phyloP scores from a whole-genome alignment of 2,329 filamentous ascomycete genomes.

The Hymenoscyphus fructigenus region DNA sequence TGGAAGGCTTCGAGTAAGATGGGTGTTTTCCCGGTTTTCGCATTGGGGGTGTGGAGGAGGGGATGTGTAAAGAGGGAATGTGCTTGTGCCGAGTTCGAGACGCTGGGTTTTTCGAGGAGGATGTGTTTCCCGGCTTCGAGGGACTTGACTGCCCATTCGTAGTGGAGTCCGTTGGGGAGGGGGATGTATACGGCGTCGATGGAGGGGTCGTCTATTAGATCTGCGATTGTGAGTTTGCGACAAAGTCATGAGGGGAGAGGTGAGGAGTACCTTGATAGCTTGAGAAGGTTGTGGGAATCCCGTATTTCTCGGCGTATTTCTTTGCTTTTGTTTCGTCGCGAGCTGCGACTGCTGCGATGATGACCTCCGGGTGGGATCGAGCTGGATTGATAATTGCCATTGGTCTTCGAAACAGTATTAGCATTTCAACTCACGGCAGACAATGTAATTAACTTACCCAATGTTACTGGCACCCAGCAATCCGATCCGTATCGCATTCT shows the following conservation, averaged over 20 bases:
- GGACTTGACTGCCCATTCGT: slow-evolving; percentile 49
- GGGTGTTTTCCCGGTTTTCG: slow-evolving; percentile 34
- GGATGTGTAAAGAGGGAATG: slow-evolving; percentile 44
- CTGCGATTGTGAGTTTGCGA: slow-evolving; percentile 17
- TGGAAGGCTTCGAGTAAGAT: slow-evolving; percentile 56
- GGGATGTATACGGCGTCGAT: slow-evolving; percentile 53
- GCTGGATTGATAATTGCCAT: slow-evolving; percentile 48
- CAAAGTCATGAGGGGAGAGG: not conserved
- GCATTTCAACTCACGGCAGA: not conserved
- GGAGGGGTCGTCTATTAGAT: slow-evolving; percentile 42
- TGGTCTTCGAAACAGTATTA: slow-evolving; percentile 33
- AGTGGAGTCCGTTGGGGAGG: slow-evolving; percentile 45
- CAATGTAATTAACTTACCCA: slow-evolving; percentile 28
- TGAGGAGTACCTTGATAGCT: slow-evolving; percentile 47
- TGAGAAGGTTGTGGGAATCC: slow-evolving; percentile 49
- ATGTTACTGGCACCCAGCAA: slow-evolving; percentile 40
- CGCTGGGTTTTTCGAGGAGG: slow-evolving; percentile 53
- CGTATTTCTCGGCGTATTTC: slow-evolving; percentile 50
- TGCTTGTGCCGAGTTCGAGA: slow-evolving; percentile 48
- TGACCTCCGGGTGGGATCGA: slow-evolving; percentile 52
- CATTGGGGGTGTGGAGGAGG: slow-evolving; percentile 25
- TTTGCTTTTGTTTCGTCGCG: slow-evolving; percentile 48
- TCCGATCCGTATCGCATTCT: slow-evolving; percentile 36
- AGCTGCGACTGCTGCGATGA: slow-evolving; percentile 53
- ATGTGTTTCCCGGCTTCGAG: slow-evolving; percentile 54